Percentiles rank a stretch among this genome's conserved stretches.
Evolutionary conservation across 441 rosid genomes (phyloP).

Genomic region (Jatropha podagrica): DNA sequence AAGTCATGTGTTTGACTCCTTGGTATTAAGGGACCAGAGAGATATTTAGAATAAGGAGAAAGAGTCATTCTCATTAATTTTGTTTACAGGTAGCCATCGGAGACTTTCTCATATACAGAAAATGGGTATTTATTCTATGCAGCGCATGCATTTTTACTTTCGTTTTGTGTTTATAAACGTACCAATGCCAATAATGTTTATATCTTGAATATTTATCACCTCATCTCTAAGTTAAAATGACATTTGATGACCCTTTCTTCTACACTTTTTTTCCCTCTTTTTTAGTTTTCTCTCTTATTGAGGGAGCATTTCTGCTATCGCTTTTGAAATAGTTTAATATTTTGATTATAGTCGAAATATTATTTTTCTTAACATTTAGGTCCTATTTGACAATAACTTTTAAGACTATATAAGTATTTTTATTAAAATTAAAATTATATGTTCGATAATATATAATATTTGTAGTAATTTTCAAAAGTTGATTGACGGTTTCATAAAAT

Average conservation of each 20-base stretch:
- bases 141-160: not conserved
- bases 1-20: slow-evolving; percentile 19
- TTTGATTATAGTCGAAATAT: no score
- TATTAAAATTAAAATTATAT: no score
- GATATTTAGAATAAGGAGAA: not conserved
- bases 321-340: no score
- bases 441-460: no score
- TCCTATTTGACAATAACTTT: no score
- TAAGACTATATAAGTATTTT: no score
- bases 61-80: slow-evolving; percentile 9
- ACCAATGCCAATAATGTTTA: not conserved
- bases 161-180: not conserved
- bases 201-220: not conserved
- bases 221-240: not conserved
- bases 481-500: no score
- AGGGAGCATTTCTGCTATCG: no score
- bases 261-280: not conserved
- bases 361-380: no score
- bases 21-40: not conserved
- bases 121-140: not conserved
- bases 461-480: no score
- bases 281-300: no score
- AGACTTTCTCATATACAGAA: not conserved
- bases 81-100: slow-evolving; percentile 11
- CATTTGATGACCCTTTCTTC: not conserved